Evolutionary conservation across 495 filamentous ascomycete species (phyloP).

Genomic region (Cercophora scortea): DNA sequence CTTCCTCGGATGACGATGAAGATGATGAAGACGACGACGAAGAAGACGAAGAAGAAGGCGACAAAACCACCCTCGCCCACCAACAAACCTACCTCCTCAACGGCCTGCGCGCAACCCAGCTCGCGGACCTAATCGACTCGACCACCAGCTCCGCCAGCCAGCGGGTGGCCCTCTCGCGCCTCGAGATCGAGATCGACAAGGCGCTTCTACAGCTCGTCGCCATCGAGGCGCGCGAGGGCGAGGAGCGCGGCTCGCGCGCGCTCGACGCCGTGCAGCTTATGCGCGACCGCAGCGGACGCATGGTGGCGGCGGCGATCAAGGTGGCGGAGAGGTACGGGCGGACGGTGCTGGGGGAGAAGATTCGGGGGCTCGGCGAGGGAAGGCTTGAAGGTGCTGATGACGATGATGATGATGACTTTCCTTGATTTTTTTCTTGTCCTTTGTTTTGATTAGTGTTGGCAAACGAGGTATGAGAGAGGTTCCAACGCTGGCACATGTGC

Average conservation of each 20-base stretch:
- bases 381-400: slow-evolving; percentile 52
- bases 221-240: slow-evolving; percentile 81
- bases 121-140: slow-evolving; percentile 59
- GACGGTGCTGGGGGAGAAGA: slow-evolving; percentile 76
- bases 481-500: no score
- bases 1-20: slow-evolving; percentile 12
- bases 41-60: slow-evolving; percentile 10
- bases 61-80: slow-evolving; percentile 36
- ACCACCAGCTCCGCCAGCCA: slow-evolving; percentile 46
- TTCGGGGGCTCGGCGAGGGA: slow-evolving; percentile 65
- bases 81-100: slow-evolving; percentile 77
- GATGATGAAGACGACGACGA: slow-evolving; percentile 34
- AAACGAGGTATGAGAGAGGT: no score
- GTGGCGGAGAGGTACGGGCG: slow-evolving; percentile 72
- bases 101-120: slow-evolving; percentile 59
- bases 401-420: slow-evolving; percentile 7
- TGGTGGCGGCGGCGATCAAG: slow-evolving; percentile 79
- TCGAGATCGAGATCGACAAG: slow-evolving; percentile 80
- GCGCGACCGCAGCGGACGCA: slow-evolving; percentile 69
- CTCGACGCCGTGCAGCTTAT: slow-evolving; percentile 74
- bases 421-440: neutral
- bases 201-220: slow-evolving; percentile 82
- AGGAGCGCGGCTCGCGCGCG: slow-evolving; percentile 89
- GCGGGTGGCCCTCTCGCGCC: slow-evolving; percentile 56
- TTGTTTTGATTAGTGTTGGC: no score